Evolutionary conservation across 305 asterid genomes (phyloP).

Genomic region (Plantago rigida): DNA sequence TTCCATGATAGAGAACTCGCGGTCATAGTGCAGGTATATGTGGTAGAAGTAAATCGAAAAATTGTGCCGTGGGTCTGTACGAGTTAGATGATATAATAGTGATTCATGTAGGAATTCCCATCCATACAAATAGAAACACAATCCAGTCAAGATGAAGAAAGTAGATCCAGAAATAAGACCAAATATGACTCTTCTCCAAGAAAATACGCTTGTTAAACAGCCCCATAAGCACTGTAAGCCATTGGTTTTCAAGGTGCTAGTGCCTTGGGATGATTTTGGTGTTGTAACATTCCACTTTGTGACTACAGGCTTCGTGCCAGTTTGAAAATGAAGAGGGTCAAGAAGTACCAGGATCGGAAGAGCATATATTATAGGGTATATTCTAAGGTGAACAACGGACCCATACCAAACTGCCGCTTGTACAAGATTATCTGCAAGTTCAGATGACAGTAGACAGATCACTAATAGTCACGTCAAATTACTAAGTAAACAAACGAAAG

Average conservation of each 20-base stretch:
- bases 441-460: conserved; percentile 3
- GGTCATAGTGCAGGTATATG: conserved; percentile 74
- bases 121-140: conserved; percentile 57
- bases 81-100: conserved; percentile 74
- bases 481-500: neutral
- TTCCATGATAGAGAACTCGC: conserved; percentile 51
- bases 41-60: conserved; percentile 90
- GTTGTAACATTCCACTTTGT: conserved; percentile 47
- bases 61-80: conserved; percentile 91
- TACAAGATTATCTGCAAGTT: conserved; percentile 42
- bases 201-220: conserved; percentile 38
- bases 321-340: conserved; percentile 45
- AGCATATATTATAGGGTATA: conserved; percentile 80
- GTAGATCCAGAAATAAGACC: conserved; percentile 61
- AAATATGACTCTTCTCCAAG: conserved; percentile 68
- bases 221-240: conserved; percentile 23
- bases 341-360: conserved; percentile 68
- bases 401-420: conserved; percentile 96
- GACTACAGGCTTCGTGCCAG: conserved; percentile 55
- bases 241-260: conserved; percentile 27
- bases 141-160: conserved; percentile 60
- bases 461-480: neutral
- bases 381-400: conserved; percentile 76
- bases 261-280: conserved; percentile 27
- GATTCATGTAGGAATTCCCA: conserved; percentile 93